Evolutionary conservation across 2,329 filamentous ascomycete genomes (phyloP), one percentile per base, ranked within the genome.

Genomic region (Fusarium palustre): DNA sequence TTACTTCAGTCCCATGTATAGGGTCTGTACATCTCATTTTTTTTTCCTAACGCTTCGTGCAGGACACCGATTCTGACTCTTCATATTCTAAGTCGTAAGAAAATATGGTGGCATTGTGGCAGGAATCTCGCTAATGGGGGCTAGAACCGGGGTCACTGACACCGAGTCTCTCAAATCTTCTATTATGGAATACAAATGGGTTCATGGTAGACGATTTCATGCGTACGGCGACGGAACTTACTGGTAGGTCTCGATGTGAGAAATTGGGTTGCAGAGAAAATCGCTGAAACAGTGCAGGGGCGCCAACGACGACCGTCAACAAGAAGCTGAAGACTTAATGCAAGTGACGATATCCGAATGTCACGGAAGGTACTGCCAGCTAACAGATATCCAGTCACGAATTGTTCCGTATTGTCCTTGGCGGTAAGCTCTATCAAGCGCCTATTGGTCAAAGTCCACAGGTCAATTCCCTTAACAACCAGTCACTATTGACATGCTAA

Each of bases 281-380:
- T 31, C 18, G 7, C 12, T 31, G 13, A 49, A 13, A 3, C 2
- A 10, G 22, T 5, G 1, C 18, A 68, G 66, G 66, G 66, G 66
- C 4, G 55, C 66, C 2, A 68, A 68, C 8, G 66, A 68, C 6
- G 66, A 68, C 13, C 66, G 66, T 0, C 66, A 68, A 16, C 66
- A 68, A 30, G 66, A 68, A 38, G 66, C 66, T 18, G 66, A 68
- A 15, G 66, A 69, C 18, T 39, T 68, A 8, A 68, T 68, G 66
- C 15, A 42, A 61, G 60, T 3, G 36, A 20, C n/a, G 3, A 22
- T 39, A 5, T 20, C 36, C 1, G 0, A n/a, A 7, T 39, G 7
- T 13, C 12, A 13, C 36, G 12, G 13, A 13, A 7, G 8, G 22
- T 12, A 6, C 3, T 5, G 13, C 4, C 30, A 7, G 31, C 33